Evolutionary conservation across 2,329 filamentous ascomycete genomes (phyloP).

Genomic region (Epichloe bromicola): DNA sequence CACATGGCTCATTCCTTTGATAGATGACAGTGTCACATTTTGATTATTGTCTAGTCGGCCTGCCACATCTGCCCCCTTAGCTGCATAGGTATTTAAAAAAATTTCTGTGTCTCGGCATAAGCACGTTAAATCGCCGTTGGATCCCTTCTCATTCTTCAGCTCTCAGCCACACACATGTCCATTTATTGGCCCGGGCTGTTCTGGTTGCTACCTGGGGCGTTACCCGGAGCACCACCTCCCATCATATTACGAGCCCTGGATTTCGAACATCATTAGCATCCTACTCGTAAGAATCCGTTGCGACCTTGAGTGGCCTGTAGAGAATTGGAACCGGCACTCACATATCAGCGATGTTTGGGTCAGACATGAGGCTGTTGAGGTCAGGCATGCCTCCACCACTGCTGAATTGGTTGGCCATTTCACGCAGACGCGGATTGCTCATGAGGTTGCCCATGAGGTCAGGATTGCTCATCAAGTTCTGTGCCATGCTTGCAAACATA

Average conservation of each 20-base stretch:
- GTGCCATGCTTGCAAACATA: constrained; percentile 95
- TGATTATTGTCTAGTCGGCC: neutral
- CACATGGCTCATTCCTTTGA: too few relatives aligned
- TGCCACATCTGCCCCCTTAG: neutral
- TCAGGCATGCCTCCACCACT: constrained; percentile 81
- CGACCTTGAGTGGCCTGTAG: neutral
- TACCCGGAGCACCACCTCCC: constrained; percentile 22
- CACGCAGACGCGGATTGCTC: constrained; percentile 77
- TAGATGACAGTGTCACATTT: neutral
- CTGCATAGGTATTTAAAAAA: neutral
- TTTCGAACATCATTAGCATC: neutral
- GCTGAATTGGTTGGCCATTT: constrained; percentile 75
- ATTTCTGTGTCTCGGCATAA: neutral
- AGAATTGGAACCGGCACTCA: constrained; percentile 38
- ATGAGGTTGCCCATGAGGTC: constrained; percentile 85
- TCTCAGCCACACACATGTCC: neutral
- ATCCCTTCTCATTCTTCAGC: neutral
- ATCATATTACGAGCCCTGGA: constrained; percentile 34
- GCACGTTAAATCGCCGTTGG: neutral
- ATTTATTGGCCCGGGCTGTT: constrained; percentile 2
- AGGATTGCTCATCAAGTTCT: constrained; percentile 94
- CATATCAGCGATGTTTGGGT: constrained; percentile 88
- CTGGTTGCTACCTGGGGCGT: constrained; percentile 12
- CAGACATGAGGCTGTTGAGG: constrained; percentile 72
- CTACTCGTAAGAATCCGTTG: neutral